phyloP scores from a whole-genome alignment of 2,329 filamentous ascomycete species.

The Ceratocystis diversiconidia region DNA sequence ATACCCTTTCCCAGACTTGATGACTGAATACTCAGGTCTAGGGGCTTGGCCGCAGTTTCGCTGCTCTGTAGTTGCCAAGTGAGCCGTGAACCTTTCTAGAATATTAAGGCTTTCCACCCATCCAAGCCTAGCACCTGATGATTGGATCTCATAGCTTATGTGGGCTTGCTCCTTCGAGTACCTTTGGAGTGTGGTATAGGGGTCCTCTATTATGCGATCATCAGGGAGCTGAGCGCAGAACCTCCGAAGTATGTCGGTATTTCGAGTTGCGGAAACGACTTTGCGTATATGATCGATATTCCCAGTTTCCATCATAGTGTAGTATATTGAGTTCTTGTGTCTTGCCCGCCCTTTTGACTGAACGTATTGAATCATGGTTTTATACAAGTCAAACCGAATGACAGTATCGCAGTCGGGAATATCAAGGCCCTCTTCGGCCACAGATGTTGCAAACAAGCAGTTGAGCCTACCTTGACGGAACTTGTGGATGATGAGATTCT shows the following conservation, averaged over 20 bases:
- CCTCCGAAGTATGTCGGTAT: constrained; percentile 49
- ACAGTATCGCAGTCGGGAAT: constrained; percentile 54
- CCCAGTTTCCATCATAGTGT: constrained; percentile 64
- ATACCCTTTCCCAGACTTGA: constrained; percentile 42
- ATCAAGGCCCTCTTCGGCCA: constrained; percentile 54
- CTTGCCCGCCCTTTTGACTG: constrained; percentile 83
- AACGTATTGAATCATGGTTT: constrained; percentile 85
- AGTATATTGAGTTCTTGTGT: constrained; percentile 60
- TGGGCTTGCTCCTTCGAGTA: constrained; percentile 22
- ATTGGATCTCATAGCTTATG: constrained; percentile 44
- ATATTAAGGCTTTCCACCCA: constrained; percentile 59
- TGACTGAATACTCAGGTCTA: constrained; percentile 47
- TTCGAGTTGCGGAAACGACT: constrained; percentile 44
- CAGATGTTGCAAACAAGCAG: constrained; percentile 52
- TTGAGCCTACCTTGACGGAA: constrained; percentile 46
- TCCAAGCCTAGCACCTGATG: constrained; percentile 64
- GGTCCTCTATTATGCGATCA: constrained; percentile 36
- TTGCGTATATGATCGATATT: constrained; percentile 47
- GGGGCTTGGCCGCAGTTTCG: constrained; percentile 31
- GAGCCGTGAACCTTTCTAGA: constrained; percentile 59
- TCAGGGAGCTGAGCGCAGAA: constrained; percentile 65
- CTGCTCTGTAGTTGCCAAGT: constrained; percentile 30
- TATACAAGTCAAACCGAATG: constrained; percentile 71
- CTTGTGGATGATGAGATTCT: constrained; percentile 56
- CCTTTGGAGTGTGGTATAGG: neutral